Evolutionary conservation across 768 basidiomycete species (phyloP), one percentile per base, ranked within the genome.

Genomic region (Amanita muscaria): DNA sequence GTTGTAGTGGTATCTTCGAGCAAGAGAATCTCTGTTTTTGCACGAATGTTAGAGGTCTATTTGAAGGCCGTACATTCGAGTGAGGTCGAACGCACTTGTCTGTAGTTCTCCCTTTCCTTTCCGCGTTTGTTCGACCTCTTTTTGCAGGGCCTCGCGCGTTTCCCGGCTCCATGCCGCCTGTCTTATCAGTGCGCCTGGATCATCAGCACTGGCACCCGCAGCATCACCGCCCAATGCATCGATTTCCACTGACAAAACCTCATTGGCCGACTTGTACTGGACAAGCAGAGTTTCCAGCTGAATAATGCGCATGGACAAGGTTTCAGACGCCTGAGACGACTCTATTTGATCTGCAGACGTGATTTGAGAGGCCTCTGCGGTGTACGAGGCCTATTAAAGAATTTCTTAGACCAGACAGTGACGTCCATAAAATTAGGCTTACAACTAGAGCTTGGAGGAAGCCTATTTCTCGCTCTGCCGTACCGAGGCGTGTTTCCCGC

Each of bases 401-500:
- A 21, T n/a, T 8, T 4, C 19, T 42, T 23, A 33, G 32, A 8
- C 2, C 5, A n/a, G 22, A 21, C 24, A n/a, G 27, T 6, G 14
- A n/a, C 1, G 18, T 11, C 8, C 29, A n/a, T 12, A n/a, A 21
- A 12, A 33, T 21, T 11, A n/a, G 8, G 7, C 80, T 39, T 38
- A 83, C 82, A 54, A 86, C 64, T n/a, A 87, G 64, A 0, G 79
- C 79, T 48, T 78, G 69, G 44, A 83, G 55, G 55, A 81, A 83
- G n/a, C 70, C 66, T n/a, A 76, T 70, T 52, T 88, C 83, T 23
- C 77, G 58, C 51, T 84, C 80, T 0, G 63, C 62, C 14, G 69
- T 53, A 14, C 54, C 49, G 1, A 55, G 53, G 21, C 59, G 50
- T 5, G 58, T 59, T 35, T 70, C 64, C 29, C 55, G 53, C 25